Evolutionary conservation across 768 basidiomycete species (phyloP).

Genomic region (Sarcodon aspratus): DNA sequence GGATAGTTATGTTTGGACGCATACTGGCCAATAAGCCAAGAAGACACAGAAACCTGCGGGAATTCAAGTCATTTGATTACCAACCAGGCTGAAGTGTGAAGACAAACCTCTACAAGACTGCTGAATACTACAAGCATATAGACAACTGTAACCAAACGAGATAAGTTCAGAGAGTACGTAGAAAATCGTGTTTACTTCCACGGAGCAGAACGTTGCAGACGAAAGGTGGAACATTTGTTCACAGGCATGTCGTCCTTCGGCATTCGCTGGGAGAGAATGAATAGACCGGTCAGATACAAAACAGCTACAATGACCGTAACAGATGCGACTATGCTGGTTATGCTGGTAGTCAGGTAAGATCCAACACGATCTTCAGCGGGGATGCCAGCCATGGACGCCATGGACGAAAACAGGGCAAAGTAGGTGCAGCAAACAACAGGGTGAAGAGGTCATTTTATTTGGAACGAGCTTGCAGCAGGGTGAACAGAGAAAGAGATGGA

Average conservation of each 20-base stretch:
- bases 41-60: not conserved
- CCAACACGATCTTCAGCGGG: no score
- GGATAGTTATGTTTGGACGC: not conserved
- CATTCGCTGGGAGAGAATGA: not conserved
- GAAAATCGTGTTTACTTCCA: not conserved
- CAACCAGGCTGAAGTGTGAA: not conserved
- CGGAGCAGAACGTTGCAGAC: not conserved
- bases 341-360: not conserved
- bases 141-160: not conserved
- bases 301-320: not conserved
- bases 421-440: no score
- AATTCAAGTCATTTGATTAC: not conserved
- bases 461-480: no score
- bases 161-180: not conserved
- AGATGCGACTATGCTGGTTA: not conserved
- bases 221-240: not conserved
- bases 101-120: not conserved
- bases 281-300: not conserved
- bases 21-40: not conserved
- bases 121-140: not conserved
- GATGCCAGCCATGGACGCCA: no score
- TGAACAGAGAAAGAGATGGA: no score
- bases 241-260: not conserved
- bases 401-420: no score
- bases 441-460: no score